Evolutionary conservation across 495 filamentous ascomycete genomes (phyloP), one percentile per base, ranked within the genome.

Genomic region (Neurospora sp.): DNA sequence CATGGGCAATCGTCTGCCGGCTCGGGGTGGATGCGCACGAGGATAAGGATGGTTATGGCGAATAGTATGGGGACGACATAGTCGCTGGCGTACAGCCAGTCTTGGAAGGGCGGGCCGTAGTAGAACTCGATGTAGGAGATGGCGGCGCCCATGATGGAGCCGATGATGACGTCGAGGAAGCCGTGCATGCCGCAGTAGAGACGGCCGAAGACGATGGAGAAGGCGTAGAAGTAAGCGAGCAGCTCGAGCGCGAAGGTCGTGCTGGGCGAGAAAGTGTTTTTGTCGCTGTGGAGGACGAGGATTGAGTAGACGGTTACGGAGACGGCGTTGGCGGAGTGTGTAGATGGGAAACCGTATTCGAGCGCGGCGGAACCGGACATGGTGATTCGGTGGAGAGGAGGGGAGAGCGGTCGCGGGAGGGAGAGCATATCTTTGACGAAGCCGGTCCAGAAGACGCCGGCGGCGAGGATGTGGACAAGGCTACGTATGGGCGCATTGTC

Each of bases 141-240:
- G 39, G 78, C 73, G 31, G 90, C 89, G 20, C 94, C 96, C 70
- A 98, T 85, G 22, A 88, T 74, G 69, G 89, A 91, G 3, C 96
- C 96, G 74, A 94, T 78, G 16, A 93, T 81, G 14, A 97, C 93
- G 80, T 99, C 96, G 48, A 97, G 84, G 82, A 99, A 96, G 42
- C 96, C 96, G 82, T 99, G 96, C 96, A 99, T 99, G 69, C 96
- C 96, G 79, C 96, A 98, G 82, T 98, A 98, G 31, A 99, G 83
- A 66, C 96, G 89, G 27, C 96, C 96, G 71, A 98, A 76, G 37
- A 97, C 85, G 75, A 99, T 97, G 31, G 94, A 97, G n/a, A 89
- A 79, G 12, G 92, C 93, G 77, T 98, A 99, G 70, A 91, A 87
- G 80, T 94, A 96, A 12, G 90, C 89, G 8, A 92, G 78, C 3